Evolutionary conservation across 2,329 filamentous ascomycete species (phyloP).

Genomic region (Monosporascus sp.): DNA sequence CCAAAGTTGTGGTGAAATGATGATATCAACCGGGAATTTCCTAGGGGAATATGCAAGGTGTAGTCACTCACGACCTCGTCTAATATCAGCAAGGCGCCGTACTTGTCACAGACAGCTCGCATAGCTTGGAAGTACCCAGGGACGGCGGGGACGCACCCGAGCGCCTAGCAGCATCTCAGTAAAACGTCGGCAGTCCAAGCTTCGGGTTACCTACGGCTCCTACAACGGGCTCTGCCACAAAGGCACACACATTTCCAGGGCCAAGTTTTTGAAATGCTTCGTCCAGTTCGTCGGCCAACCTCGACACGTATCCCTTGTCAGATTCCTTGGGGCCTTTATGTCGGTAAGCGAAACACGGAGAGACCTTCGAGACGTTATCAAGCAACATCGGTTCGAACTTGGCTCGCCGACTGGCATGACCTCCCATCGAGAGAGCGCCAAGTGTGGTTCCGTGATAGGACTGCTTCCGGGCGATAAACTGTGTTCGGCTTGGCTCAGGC

Average conservation of each 20-base stretch:
- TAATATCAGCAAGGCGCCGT: constrained; percentile 70
- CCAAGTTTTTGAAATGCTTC: constrained; percentile 59
- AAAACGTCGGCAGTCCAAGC: neutral
- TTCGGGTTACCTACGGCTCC: constrained; percentile 52
- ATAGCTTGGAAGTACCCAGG: constrained; percentile 66
- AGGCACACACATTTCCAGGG: constrained; percentile 61
- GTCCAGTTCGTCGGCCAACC: constrained; percentile 61
- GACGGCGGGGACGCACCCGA: constrained; percentile 63
- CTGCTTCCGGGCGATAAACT: constrained; percentile 61
- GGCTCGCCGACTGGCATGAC: constrained; percentile 53
- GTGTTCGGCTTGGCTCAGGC: constrained; percentile 48
- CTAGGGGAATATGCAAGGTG: no score
- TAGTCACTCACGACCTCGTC: constrained; percentile 53
- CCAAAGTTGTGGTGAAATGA: no score
- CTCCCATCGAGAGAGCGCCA: constrained; percentile 59
- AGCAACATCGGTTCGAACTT: constrained; percentile 59
- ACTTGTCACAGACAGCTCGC: constrained; percentile 59
- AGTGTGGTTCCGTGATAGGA: constrained; percentile 72
- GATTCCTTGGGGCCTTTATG: constrained; percentile 46
- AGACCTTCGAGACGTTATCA: constrained; percentile 53
- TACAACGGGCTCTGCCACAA: constrained; percentile 68
- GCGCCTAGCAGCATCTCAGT: constrained; percentile 15
- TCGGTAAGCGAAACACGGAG: constrained; percentile 62
- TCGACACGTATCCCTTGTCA: constrained; percentile 51
- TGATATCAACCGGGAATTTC: no score